phyloP scores from a whole-genome alignment of 129 eudicot species.

The Arctium lappa region DNA sequence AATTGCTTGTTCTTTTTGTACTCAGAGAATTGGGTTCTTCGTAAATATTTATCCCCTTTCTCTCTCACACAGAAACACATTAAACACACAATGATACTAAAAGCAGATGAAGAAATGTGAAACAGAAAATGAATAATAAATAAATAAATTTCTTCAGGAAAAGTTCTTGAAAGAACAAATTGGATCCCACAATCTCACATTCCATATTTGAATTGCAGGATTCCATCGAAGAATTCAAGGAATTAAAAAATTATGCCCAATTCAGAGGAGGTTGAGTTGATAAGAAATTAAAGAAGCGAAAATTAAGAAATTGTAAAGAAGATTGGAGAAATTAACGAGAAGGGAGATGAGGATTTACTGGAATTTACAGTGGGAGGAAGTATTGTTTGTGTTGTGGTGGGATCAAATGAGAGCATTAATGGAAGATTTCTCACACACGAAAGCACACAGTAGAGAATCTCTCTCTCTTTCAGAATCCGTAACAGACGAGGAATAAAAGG shows the following conservation, averaged over 20 bases:
- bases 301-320: neutral
- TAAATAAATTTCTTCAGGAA: neutral
- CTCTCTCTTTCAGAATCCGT: conserved; percentile 18
- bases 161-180: neutral
- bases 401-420: conserved; percentile 15
- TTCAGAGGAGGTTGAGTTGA: neutral
- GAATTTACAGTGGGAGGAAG: neutral
- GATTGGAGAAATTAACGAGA: neutral
- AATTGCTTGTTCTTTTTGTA: neutral
- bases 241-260: neutral
- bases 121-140: neutral
- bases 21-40: conserved; percentile 18
- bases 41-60: neutral
- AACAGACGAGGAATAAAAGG: conserved; percentile 29
- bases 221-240: neutral
- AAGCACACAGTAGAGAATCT: conserved; percentile 22
- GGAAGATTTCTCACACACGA: conserved; percentile 21
- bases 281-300: neutral
- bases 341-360: neutral
- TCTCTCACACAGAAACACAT: neutral
- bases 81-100: neutral
- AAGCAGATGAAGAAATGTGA: neutral
- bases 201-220: neutral
- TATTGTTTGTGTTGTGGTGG: neutral
- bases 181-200: conserved; percentile 17